Evolutionary conservation across 805 yeast genomes (phyloP), one percentile per base, ranked within the genome.

Genomic region (Saturnispora quitensis): DNA sequence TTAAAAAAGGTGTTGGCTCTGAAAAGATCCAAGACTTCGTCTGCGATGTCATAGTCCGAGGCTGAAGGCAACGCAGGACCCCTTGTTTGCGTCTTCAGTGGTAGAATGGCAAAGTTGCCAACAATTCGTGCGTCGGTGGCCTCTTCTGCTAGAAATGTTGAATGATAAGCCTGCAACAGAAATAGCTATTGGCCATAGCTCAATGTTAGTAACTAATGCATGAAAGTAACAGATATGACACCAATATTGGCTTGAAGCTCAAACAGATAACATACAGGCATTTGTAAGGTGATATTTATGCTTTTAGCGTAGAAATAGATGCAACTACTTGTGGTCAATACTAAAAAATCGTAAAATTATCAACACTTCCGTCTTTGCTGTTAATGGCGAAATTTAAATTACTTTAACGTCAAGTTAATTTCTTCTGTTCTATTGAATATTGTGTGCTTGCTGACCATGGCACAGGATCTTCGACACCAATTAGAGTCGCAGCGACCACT

Each of bases 1-100:
- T 87, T 86, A 78, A 93, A 93, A 70, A 93, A 91, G 12, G 97
- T 86, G 68, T 93, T 93, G 60, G 97, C 97, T 58, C 99, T 77
- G 70, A 93, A 93, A 51, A 93, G 75, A 68, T 93, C 98, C 50
- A 93, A 71, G 27, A 82, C 77, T 67, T 93, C 99, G 67, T 93
- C 99, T 52, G 87, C 77, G 52, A 93, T 86, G 69, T 93, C 99
- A 65, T 90, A 91, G 59, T 81, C 87, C 3, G 80, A 68, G 52
- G 80, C 78, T 17, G 78, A 74, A 5, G 95, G 91, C 66, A 83
- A 89, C 1, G 96, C 84, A 9, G 99, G 98, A 4, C 99, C 98
- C 59, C 96, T 78, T 67, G 79, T 84, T 59, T 78, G 80, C 10
- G 98, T 84, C 61, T 82, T 82, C 54, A 93, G 73, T 36, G 99